Conservation (phyloP, 495 filamentous ascomycete species). For the Tuber aestivum region DNA sequence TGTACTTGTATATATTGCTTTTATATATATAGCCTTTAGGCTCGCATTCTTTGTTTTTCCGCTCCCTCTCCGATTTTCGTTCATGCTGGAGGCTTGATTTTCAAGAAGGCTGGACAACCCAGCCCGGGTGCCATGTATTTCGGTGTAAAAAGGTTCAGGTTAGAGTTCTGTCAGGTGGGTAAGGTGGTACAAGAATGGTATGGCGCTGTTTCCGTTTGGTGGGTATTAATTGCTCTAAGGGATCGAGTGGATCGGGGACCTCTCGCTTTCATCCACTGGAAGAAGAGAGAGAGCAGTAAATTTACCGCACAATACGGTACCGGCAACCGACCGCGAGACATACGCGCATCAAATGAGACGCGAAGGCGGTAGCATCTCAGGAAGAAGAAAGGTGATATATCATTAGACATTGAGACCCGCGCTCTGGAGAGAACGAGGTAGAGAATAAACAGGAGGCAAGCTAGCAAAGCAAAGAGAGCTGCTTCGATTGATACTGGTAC, state of each 20-base stretch:
- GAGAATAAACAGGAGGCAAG: neutral
- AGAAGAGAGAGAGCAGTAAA: neutral
- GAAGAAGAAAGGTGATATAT: slow-evolving; percentile 29
- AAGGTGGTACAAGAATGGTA: neutral
- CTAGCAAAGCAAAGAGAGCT: neutral
- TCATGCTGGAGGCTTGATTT: neutral
- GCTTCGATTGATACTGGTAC: too few species aligned
- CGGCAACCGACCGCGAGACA: slow-evolving; percentile 34
- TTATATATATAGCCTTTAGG: too few species aligned
- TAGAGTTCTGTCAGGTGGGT: neutral
- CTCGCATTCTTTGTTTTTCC: neutral
- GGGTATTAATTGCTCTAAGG: slow-evolving; percentile 12
- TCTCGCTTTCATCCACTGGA: slow-evolving; percentile 7
- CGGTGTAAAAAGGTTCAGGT: neutral
- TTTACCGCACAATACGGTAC: neutral
- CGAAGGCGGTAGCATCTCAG: slow-evolving; percentile 27
- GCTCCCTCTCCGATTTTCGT: neutral
- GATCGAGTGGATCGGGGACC: slow-evolving; percentile 33
- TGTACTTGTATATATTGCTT: too few species aligned
- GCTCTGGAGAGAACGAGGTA: neutral
- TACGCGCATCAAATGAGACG: slow-evolving; percentile 20
- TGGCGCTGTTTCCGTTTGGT: neutral
- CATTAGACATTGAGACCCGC: neutral
- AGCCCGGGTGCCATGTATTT: neutral
- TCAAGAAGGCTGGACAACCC: slow-evolving; percentile 1